Evolutionary conservation across 2,329 filamentous ascomycete species (phyloP).

Genomic region (Metarhizium humberi): DNA sequence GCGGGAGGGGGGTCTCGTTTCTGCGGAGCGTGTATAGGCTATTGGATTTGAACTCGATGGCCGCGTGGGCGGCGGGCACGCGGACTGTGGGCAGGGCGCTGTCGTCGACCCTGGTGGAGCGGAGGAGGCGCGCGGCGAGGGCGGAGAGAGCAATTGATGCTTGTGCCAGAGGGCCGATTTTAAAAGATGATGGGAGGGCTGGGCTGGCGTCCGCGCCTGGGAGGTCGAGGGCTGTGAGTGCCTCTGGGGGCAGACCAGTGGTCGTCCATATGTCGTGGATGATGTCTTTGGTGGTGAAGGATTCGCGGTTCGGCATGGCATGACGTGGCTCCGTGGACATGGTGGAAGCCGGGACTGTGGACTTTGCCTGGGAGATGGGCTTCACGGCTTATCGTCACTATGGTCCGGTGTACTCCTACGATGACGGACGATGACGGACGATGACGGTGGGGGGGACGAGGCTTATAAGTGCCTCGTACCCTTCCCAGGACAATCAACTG

Average conservation of each 20-base stretch:
- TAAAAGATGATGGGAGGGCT: constrained; percentile 41
- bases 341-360: too few species aligned
- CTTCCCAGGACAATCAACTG: too few species aligned
- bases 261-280: constrained; percentile 8
- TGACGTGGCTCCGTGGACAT: too few species aligned
- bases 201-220: constrained; percentile 8
- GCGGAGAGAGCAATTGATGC: constrained; percentile 40
- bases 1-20: not conserved
- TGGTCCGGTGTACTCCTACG: too few species aligned
- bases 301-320: not conserved
- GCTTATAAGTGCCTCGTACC: too few species aligned
- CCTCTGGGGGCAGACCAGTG: not conserved
- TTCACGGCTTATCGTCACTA: too few species aligned
- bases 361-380: too few species aligned
- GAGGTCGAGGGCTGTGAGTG: constrained; percentile 7
- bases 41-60: constrained; percentile 44
- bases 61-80: constrained; percentile 35
- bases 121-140: constrained; percentile 34
- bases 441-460: too few species aligned
- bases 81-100: constrained; percentile 21
- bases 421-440: too few species aligned
- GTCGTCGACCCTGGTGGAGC: not conserved
- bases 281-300: constrained; percentile 3
- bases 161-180: constrained; percentile 43
- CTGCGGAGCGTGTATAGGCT: constrained; percentile 31